phyloP scores from a whole-genome alignment of 495 filamentous ascomycete species.

The Amorphotheca resinae region DNA sequence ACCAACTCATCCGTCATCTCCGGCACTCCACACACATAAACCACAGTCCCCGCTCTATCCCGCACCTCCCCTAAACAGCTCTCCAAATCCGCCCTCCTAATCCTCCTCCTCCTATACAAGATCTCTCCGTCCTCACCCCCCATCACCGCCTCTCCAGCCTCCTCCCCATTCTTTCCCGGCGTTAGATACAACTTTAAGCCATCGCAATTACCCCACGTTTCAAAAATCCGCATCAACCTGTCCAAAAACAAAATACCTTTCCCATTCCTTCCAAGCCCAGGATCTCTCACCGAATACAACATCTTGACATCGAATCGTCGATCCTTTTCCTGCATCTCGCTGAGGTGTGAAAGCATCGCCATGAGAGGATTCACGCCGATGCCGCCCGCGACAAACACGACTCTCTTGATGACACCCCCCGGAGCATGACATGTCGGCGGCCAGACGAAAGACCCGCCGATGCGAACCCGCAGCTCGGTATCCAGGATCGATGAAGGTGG shows the following conservation, averaged over 20 bases:
- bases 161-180: slow-evolving; percentile 2
- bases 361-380: slow-evolving; percentile 67
- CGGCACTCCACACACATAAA: slow-evolving; percentile 72
- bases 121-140: slow-evolving; percentile 23
- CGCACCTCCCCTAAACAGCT: slow-evolving; percentile 31
- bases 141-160: not conserved
- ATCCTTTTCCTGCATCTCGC: slow-evolving; percentile 17
- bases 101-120: slow-evolving; percentile 28
- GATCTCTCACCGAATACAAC: slow-evolving; percentile 10
- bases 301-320: slow-evolving; percentile 31
- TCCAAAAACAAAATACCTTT: slow-evolving; percentile 33
- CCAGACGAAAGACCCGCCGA: slow-evolving; percentile 73
- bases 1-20: slow-evolving; percentile 73
- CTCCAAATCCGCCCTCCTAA: slow-evolving; percentile 37
- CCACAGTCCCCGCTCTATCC: slow-evolving; percentile 39
- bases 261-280: not conserved
- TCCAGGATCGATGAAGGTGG: slow-evolving; percentile 40
- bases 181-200: slow-evolving; percentile 18
- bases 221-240: slow-evolving; percentile 27
- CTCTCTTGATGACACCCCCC: slow-evolving; percentile 34
- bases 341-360: slow-evolving; percentile 31
- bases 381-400: slow-evolving; percentile 69
- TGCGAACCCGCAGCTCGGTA: slow-evolving; percentile 47
- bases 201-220: slow-evolving; percentile 6
- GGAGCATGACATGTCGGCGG: slow-evolving; percentile 38